These are phyloP conservation scores for Plasmodium relictum DNA, from an alignment of 169 alveolate genomes.

Conservation along the genomic window DNA sequence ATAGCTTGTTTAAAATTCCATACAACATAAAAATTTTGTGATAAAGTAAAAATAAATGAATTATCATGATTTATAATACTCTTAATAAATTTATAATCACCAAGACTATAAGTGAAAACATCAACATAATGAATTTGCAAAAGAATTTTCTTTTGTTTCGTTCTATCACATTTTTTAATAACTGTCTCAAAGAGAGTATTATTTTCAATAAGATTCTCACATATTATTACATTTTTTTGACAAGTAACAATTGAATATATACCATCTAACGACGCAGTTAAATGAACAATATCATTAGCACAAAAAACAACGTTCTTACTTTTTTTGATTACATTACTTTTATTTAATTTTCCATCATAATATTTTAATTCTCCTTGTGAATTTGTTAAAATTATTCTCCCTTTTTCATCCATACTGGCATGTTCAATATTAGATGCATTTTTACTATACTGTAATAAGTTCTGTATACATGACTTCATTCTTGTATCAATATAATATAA, in stretches of 20 bases:
- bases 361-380: constrained; percentile 53
- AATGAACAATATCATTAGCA: constrained; percentile 59
- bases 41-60: constrained; percentile 32
- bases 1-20: constrained; percentile 41
- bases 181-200: constrained; percentile 33
- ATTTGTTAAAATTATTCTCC: constrained; percentile 32
- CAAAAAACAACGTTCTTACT: constrained; percentile 34
- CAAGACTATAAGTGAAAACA: constrained; percentile 42
- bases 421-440: constrained; percentile 43
- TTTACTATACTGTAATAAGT: constrained; percentile 40
- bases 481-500: constrained; percentile 53
- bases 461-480: constrained; percentile 43
- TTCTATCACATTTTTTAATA: constrained; percentile 38
- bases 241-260: constrained; percentile 55
- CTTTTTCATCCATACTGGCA: constrained; percentile 61
- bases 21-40: constrained; percentile 47
- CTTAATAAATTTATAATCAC: constrained; percentile 46
- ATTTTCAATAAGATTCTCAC: constrained; percentile 39
- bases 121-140: constrained; percentile 42
- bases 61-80: constrained; percentile 16
- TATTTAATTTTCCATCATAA: constrained; percentile 71
- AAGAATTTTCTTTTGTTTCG: constrained; percentile 36
- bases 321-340: constrained; percentile 35
- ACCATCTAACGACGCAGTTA: constrained; percentile 37
- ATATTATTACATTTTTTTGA: constrained; percentile 24